Conservation (phyloP, 768 basidiomycete genomes). For the Mycena maculata region DNA sequence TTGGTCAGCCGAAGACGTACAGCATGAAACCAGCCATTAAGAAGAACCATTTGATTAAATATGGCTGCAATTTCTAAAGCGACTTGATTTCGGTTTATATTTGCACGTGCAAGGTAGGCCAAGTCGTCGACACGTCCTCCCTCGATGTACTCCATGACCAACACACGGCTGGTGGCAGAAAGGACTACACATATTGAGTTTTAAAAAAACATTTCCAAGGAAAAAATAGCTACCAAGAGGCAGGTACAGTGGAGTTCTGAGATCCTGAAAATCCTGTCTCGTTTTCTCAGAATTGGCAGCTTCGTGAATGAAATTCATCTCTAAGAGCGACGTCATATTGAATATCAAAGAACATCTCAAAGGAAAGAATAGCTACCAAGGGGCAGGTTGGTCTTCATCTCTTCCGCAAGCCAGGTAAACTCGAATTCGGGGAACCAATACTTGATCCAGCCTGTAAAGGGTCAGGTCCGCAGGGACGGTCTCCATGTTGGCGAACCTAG, state of each 20-base stretch:
- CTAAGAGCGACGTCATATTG: constrained; percentile 68
- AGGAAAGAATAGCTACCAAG: constrained; percentile 19
- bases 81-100: constrained; percentile 94
- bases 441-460: constrained; percentile 79
- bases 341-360: background rate
- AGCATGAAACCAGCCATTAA: constrained; percentile 92
- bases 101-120: constrained; percentile 79
- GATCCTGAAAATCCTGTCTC: constrained; percentile 71
- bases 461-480: constrained; percentile 18
- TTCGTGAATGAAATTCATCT: constrained; percentile 96
- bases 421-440: constrained; percentile 96
- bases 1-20: constrained; percentile 53
- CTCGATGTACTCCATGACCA: constrained; percentile 95
- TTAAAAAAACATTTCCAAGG: too few species aligned
- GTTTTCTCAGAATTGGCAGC: constrained; percentile 86
- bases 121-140: constrained; percentile 92
- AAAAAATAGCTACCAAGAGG: too few species aligned
- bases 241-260: constrained; percentile 88
- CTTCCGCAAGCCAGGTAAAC: constrained; percentile 93
- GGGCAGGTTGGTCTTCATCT: constrained; percentile 84
- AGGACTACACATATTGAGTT: too few species aligned
- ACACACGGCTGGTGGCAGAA: constrained; percentile 81
- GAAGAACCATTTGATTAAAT: constrained; percentile 94
- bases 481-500: constrained; percentile 58
- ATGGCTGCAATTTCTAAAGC: constrained; percentile 90